Evolutionary conservation across 192 early-diverging fungal species (phyloP).

Genomic region (Coemansia guatemalensis): DNA sequence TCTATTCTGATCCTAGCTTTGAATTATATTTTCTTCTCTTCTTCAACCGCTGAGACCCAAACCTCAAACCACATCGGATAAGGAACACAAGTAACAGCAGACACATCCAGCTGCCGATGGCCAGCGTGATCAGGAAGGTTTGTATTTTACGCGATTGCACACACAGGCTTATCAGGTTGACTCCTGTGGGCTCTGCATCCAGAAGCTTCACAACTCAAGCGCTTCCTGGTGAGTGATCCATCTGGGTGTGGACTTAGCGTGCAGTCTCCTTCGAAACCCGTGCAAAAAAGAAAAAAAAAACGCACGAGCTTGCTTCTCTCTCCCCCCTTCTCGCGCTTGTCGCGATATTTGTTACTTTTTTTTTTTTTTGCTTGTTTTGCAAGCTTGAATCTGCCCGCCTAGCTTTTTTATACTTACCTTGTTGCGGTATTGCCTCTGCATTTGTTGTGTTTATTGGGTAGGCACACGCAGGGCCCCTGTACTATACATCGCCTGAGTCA

Average conservation of each 20-base stretch:
- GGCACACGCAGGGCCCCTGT: slow-evolving; percentile 5
- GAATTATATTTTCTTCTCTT: background rate
- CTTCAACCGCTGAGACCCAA: too few relatives aligned
- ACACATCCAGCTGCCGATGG: background rate
- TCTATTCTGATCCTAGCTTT: background rate
- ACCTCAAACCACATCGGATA: background rate
- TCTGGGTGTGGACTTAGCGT: background rate
- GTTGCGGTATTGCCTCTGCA: background rate
- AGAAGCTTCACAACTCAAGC: background rate
- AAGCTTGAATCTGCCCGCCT: background rate
- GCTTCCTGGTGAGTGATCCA: background rate
- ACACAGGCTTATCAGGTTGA: background rate
- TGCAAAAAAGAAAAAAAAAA: background rate
- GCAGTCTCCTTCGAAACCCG: background rate
- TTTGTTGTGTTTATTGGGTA: slow-evolving; percentile 1
- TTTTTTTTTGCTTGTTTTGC: background rate
- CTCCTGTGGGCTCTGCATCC: background rate
- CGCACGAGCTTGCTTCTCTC: background rate
- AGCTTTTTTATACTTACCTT: background rate
- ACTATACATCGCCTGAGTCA: slow-evolving; percentile 8
- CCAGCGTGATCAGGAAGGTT: background rate
- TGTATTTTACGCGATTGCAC: background rate
- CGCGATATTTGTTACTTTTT: background rate
- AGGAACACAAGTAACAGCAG: background rate
- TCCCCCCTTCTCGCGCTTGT: background rate